Conservation (phyloP, 306 rosid species). For the Quercus gilva region DNA sequence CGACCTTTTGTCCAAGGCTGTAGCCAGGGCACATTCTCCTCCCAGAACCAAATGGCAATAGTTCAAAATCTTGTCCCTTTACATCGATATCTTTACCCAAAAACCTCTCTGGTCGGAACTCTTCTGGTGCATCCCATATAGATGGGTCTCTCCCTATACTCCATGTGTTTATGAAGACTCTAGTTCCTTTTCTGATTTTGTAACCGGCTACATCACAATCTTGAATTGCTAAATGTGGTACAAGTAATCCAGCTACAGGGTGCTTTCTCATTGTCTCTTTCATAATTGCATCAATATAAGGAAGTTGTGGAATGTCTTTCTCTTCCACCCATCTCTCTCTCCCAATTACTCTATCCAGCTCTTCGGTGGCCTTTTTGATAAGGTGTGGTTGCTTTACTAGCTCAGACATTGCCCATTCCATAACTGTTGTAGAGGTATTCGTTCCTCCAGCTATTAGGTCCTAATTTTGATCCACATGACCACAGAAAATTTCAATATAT, state of each 20-base stretch:
- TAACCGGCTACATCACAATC: conserved; percentile 27
- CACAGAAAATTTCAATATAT: too few relatives aligned
- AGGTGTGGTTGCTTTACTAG: conserved; percentile 35
- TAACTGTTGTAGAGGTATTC: conserved; percentile 24
- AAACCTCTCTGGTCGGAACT: conserved; percentile 32
- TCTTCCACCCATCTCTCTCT: conserved; percentile 37
- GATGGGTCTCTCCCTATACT: conserved; percentile 32
- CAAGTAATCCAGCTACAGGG: conserved; percentile 24
- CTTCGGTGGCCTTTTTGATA: conserved; percentile 26
- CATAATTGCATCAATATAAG: conserved; percentile 29
- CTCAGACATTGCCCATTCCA: conserved; percentile 48
- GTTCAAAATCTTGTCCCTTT: conserved; percentile 33
- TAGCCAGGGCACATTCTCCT: conserved; percentile 30
- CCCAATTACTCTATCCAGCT: conserved; percentile 36
- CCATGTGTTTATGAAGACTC: conserved; percentile 35
- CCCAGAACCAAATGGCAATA: conserved; percentile 38
- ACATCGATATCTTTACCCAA: conserved; percentile 21
- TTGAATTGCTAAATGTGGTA: conserved; percentile 30
- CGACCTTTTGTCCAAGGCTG: conserved; percentile 2
- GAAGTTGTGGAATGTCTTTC: conserved; percentile 33
- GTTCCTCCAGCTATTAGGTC: conserved; percentile 39
- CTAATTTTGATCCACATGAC: neutral
- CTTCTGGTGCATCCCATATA: conserved; percentile 27
- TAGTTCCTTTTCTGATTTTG: conserved; percentile 19
- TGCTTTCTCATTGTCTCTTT: conserved; percentile 41